Base-by-base conservation (phyloP, 164 flowering plant genomes). In the Buxus sempervirens region DNA sequence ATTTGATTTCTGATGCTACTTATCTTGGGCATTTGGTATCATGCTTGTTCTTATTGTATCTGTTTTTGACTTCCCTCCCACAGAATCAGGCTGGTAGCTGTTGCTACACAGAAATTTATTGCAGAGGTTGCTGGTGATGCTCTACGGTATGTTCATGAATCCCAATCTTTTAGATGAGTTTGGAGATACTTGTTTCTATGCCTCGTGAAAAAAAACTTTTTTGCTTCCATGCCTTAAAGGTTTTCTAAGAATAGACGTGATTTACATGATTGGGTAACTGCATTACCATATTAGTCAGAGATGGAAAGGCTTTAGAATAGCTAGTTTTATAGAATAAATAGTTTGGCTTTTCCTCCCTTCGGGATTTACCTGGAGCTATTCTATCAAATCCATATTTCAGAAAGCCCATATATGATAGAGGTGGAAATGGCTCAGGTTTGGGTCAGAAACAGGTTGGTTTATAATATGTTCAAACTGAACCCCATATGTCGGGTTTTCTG, bases 81-180 rank as follows among this genome's bases (percentile, higher is more conserved):
- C 86, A 91, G 98, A 76, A 85, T 81, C 26, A 83, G 98, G 78
- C 82, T 92, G 66, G 96, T 95, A n/a, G 97, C 98, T 65, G 92
- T 95, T 75, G 96, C 98, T 53, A 89, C 98, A 5, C 98, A 95
- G 77, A 92, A 95, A 81, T 95, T 95, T 64, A 81, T 95, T 59
- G 80, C 96, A n/a, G 98, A 95, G 65, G 95, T 95, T 70, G 96
- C 97, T 0, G 81, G 72, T 66, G 98, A 92, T 69, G 91, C 97
- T 61, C 94, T 92, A 73, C 98, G 86, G 98, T 91, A 88, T 69
- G 91, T 76, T 66, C 54, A 21, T 56, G 25, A 32, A 3, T 32
- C 7, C 38, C 38, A 32, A 32, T 10, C 51, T 45, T 10, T 15
- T 45, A 15, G 5, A 45, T 15, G 51, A 45, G 51, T 15, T 45